A percentile compares a stretch with the other conserved stretches of the same genome.
Conservation (phyloP, 306 rosid genomes). For the Abrus pulchellus region DNA sequence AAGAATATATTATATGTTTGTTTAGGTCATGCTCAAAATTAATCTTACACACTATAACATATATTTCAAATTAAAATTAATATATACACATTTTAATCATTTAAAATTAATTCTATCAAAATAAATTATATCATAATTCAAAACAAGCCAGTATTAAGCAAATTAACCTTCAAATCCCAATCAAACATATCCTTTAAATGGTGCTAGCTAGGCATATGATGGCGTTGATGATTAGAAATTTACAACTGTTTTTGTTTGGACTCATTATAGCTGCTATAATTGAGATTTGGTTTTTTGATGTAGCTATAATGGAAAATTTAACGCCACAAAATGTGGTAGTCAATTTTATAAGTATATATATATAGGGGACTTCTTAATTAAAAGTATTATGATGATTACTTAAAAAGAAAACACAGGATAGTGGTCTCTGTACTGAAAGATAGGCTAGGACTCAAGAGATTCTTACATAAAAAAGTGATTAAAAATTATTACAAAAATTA, state of each 20-base stretch:
- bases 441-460: background rate
- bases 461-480: background rate
- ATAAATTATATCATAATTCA: too few species aligned
- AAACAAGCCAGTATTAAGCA: too few species aligned
- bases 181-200: background rate
- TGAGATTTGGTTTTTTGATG: too few species aligned
- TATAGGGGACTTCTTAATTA: background rate
- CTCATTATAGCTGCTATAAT: background rate
- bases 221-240: background rate
- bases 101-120: too few species aligned
- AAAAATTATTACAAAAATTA: too few species aligned
- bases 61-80: too few species aligned
- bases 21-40: too few species aligned
- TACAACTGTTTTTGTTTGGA: background rate
- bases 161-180: too few species aligned
- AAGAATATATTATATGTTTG: too few species aligned
- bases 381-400: background rate
- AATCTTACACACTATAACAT: too few species aligned
- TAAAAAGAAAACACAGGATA: background rate
- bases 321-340: constrained; percentile 6
- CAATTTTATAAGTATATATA: background rate
- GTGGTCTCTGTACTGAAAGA: background rate
- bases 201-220: background rate
- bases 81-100: too few species aligned
- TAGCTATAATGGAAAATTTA: background rate